A percentile compares a stretch with the other conserved stretches of the same genome.
Conservation (phyloP, 73 alveolate genomes). For the Tetrahymena malaccensis region DNA sequence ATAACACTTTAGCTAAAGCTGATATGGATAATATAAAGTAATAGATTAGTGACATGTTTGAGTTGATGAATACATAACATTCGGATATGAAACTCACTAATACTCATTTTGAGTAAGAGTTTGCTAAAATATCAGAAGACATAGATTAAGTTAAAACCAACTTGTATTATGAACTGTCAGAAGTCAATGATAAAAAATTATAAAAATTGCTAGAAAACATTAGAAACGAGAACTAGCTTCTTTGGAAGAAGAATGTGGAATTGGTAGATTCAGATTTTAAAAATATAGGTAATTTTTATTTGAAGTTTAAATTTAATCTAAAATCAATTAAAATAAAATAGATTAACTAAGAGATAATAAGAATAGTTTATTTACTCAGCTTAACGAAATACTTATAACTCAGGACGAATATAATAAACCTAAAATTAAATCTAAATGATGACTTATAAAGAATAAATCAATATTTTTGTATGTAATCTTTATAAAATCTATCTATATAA, state of each 20-base stretch:
- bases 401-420: not conserved
- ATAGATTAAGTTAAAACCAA: not conserved
- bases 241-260: not conserved
- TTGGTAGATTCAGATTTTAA: not conserved
- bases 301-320: not conserved
- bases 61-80: not conserved
- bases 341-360: not conserved
- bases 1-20: not conserved
- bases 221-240: not conserved
- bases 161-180: not conserved
- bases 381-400: not conserved
- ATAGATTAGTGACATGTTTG: not conserved
- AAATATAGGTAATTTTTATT: not conserved
- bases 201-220: not conserved
- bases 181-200: not conserved
- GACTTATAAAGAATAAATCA: too few species aligned
- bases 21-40: not conserved
- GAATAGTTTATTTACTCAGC: not conserved
- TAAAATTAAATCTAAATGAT: not conserved
- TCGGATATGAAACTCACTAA: not conserved
- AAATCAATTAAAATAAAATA: not conserved
- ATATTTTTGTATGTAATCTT: not conserved
- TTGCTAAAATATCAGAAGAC: not conserved
- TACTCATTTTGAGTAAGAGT: not conserved
- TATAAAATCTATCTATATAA: too few species aligned